These are phyloP conservation scores for Hylodesmum podocarpum DNA, from an alignment of 306 rosid species.

Conservation along the genomic window DNA sequence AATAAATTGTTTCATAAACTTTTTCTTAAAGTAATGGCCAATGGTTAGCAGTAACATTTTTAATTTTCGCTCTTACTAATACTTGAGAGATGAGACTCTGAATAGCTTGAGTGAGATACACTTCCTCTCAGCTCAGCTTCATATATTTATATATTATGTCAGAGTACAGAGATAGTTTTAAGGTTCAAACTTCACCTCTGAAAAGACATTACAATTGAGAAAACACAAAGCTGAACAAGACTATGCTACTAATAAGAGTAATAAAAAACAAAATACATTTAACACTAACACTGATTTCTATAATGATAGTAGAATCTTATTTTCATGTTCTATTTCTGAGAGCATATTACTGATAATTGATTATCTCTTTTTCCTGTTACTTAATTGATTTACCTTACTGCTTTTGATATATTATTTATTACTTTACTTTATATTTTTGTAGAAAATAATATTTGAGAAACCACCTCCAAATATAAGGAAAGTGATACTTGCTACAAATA, in stretches of 20 bases:
- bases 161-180: too few species aligned
- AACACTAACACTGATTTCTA: not conserved
- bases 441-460: conserved; percentile 90
- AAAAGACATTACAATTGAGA: too few species aligned
- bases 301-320: not conserved
- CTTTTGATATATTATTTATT: not conserved
- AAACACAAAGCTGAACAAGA: too few species aligned
- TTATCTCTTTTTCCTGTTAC: conserved; percentile 19
- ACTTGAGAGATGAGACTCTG: too few species aligned
- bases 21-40: not conserved
- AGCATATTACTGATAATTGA: not conserved
- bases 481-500: conserved; percentile 92
- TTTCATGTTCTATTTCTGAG: conserved; percentile 19
- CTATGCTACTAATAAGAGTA: too few species aligned
- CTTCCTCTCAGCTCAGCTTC: too few species aligned
- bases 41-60: not conserved
- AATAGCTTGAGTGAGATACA: too few species aligned
- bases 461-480: conserved; percentile 87
- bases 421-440: conserved; percentile 28
- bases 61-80: not conserved
- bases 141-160: too few species aligned
- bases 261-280: too few species aligned
- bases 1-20: not conserved
- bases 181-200: too few species aligned
- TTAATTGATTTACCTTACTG: conserved; percentile 9